Conservation (phyloP, 2,329 filamentous ascomycete species). For the Penicillium vulpinum region DNA sequence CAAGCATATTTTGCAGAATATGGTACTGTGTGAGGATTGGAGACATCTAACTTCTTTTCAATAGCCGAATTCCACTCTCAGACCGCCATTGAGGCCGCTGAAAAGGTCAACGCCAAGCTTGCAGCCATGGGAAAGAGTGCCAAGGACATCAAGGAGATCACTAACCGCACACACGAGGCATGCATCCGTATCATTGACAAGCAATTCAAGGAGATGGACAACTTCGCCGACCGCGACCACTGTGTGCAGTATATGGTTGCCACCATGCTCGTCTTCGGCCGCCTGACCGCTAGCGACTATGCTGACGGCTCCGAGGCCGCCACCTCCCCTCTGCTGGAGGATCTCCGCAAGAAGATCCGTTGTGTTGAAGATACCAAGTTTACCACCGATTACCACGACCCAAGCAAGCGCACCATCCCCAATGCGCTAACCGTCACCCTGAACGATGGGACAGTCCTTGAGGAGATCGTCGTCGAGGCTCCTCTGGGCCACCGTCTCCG, state of each 20-base stretch:
- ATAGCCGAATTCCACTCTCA: conserved; percentile 95
- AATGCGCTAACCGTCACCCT: conserved; percentile 94
- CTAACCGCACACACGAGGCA: conserved; percentile 95
- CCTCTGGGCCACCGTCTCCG: conserved; percentile 89
- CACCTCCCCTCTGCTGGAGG: conserved; percentile 83
- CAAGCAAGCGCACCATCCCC: conserved; percentile 88
- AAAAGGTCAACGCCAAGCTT: conserved; percentile 82
- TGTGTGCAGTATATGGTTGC: conserved; percentile 99
- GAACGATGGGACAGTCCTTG: conserved; percentile 87
- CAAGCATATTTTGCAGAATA: neutral
- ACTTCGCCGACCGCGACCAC: conserved; percentile 99
- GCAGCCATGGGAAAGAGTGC: conserved; percentile 84
- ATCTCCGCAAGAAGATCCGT: conserved; percentile 86
- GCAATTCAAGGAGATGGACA: conserved; percentile 99
- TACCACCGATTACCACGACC: conserved; percentile 94
- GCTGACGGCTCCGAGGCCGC: conserved; percentile 89
- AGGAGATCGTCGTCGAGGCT: conserved; percentile 90
- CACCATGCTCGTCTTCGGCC: conserved; percentile 93
- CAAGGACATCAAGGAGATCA: conserved; percentile 88
- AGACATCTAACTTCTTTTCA: conserved; percentile 9
- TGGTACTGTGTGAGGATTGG: neutral
- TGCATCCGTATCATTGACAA: conserved; percentile 99
- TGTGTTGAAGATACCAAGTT: conserved; percentile 96
- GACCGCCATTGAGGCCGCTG: conserved; percentile 91
- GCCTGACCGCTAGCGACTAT: conserved; percentile 91